Evolutionary conservation across 371 early-diverging fungal genomes (phyloP).

Genomic region (Rhizomucor miehei): DNA sequence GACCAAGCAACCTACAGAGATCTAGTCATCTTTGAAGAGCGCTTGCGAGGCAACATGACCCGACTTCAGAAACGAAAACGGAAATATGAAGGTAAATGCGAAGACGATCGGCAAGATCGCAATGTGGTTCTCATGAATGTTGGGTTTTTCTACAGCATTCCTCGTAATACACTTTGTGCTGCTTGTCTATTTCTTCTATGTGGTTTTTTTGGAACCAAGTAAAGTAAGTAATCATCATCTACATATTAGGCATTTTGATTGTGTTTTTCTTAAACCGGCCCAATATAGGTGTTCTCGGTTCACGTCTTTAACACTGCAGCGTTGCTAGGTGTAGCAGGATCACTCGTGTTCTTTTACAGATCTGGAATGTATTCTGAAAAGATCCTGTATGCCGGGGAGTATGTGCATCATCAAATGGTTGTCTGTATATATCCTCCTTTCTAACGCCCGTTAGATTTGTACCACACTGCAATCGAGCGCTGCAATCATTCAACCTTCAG

Average conservation of each 20-base stretch:
- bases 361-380: constrained; percentile 67
- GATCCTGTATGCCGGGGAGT: constrained; percentile 64
- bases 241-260: no score
- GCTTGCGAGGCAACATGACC: constrained; percentile 58
- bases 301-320: constrained; percentile 37
- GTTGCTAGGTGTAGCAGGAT: constrained; percentile 32
- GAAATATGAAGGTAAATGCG: constrained; percentile 61
- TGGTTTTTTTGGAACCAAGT: constrained; percentile 50
- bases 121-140: not conserved
- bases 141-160: constrained; percentile 23
- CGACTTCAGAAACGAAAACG: constrained; percentile 54
- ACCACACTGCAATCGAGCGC: constrained; percentile 63
- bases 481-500: constrained; percentile 67
- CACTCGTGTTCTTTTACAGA: constrained; percentile 50
- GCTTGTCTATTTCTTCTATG: constrained; percentile 45
- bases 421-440: no score
- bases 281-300: constrained; percentile 25
- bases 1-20: constrained; percentile 58
- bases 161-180: constrained; percentile 26
- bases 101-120: not conserved
- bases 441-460: constrained; percentile 46
- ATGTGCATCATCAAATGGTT: constrained; percentile 11
- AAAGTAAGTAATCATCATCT: no score
- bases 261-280: not conserved
- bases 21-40: constrained; percentile 68